These are phyloP conservation scores for Metarhizium album DNA, from an alignment of 2,329 filamentous ascomycete species.

Conservation along the genomic window DNA sequence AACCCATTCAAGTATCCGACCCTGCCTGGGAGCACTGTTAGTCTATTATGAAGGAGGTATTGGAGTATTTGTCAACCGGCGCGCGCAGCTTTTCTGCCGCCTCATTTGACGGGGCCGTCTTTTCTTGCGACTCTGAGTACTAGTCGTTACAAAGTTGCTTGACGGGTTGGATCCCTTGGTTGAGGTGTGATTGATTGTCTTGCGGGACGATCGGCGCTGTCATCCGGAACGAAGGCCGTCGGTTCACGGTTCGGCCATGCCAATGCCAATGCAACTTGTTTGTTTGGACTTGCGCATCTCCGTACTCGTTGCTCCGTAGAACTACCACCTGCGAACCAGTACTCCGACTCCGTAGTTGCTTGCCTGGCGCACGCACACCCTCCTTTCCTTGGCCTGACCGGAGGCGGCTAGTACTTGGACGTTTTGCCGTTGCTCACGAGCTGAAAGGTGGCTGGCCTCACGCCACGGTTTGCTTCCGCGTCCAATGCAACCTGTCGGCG, in stretches of 20 bases:
- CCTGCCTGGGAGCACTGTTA: too few relatives aligned
- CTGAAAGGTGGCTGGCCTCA: slow-evolving; percentile 2
- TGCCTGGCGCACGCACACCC: too few relatives aligned
- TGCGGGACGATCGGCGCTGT: not conserved
- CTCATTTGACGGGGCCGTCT: not conserved
- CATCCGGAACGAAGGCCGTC: not conserved
- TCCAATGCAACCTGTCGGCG: slow-evolving; percentile 2
- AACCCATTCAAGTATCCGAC: too few relatives aligned
- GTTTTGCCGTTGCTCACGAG: not conserved
- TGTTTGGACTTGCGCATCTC: too few relatives aligned
- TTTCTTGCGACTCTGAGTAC: too few relatives aligned
- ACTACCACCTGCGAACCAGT: too few relatives aligned
- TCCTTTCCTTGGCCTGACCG: too few relatives aligned
- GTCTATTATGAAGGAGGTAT: too few relatives aligned
- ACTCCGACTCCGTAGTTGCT: too few relatives aligned
- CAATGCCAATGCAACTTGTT: not conserved
- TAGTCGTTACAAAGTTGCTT: not conserved
- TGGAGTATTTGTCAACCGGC: not conserved
- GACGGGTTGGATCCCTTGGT: not conserved
- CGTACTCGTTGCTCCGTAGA: too few relatives aligned
- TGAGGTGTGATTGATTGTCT: not conserved
- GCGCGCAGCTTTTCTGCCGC: not conserved
- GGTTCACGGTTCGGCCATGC: too few relatives aligned
- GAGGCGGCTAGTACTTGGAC: not conserved
- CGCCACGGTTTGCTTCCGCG: not conserved